Percentiles rank a stretch among this genome's conserved stretches.
Evolutionary conservation across 1,284 basidiomycete genomes (phyloP).

Genomic region (Apiotrichum porosum): DNA sequence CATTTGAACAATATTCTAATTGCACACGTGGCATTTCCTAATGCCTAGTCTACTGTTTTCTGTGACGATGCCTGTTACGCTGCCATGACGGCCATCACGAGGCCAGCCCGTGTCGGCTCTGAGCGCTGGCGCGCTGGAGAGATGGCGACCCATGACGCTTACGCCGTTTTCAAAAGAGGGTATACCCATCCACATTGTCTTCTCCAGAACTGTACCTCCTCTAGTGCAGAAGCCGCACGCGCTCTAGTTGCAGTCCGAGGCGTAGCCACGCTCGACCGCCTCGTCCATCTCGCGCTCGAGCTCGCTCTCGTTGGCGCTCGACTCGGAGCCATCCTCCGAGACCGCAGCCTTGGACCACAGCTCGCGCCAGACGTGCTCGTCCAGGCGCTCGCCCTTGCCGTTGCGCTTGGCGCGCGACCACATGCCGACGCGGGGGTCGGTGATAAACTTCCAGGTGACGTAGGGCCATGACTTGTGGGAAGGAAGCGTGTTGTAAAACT

Average conservation of each 20-base stretch:
- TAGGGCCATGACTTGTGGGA: conserved; percentile 88
- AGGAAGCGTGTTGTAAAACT: conserved; percentile 87
- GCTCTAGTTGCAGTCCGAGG: conserved; percentile 11
- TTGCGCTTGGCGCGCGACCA: conserved; percentile 53
- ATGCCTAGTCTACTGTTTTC: too few species aligned
- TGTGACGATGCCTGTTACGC: too few species aligned
- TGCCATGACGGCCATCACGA: too few species aligned
- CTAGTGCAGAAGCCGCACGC: too few species aligned
- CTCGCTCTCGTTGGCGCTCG: conserved; percentile 7
- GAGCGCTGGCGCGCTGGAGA: too few species aligned
- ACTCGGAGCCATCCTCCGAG: conserved; percentile 11
- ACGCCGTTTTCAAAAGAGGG: too few species aligned
- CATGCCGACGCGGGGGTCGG: conserved; percentile 74
- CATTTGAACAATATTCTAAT: not conserved
- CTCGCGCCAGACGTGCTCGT: conserved; percentile 36
- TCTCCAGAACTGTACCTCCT: too few species aligned
- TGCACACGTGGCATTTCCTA: too few species aligned
- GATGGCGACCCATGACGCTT: too few species aligned
- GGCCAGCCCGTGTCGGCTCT: too few species aligned
- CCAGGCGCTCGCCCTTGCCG: conserved; percentile 35
- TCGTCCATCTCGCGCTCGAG: conserved; percentile 20
- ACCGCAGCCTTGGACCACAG: conserved; percentile 8
- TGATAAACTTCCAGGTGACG: conserved; percentile 90
- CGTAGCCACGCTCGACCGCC: conserved; percentile 22
- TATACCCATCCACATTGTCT: too few species aligned